These are phyloP conservation scores for Cryptococcus deneoformans DNA, from an alignment of 1,284 basidiomycete species.

Conservation along the genomic window DNA sequence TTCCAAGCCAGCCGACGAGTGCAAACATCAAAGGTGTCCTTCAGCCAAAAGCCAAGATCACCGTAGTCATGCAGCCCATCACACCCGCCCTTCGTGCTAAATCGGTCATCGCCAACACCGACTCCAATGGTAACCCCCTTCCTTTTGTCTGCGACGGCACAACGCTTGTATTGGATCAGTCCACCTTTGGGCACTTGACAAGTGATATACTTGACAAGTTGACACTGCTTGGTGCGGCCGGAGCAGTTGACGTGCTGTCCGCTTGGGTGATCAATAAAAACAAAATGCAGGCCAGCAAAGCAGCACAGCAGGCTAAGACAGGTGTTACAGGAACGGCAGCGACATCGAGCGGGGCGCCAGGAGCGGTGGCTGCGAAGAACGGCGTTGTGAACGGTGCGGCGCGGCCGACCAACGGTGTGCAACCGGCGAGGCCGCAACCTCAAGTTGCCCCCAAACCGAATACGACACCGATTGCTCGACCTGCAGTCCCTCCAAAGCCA, in stretches of 20 bases:
- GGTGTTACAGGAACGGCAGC: slow-evolving; percentile 6
- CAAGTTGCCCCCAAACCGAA: not conserved
- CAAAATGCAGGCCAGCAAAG: slow-evolving; percentile 31
- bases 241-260: slow-evolving; percentile 41
- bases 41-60: slow-evolving; percentile 38
- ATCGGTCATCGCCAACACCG: slow-evolving; percentile 37
- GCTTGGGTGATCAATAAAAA: slow-evolving; percentile 47
- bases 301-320: slow-evolving; percentile 18
- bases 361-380: slow-evolving; percentile 2
- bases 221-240: slow-evolving; percentile 35
- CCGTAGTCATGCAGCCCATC: slow-evolving; percentile 38
- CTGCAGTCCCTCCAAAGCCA: not conserved
- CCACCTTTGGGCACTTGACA: slow-evolving; percentile 42
- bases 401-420: not conserved
- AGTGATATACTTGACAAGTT: slow-evolving; percentile 43
- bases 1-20: slow-evolving; percentile 12
- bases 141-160: slow-evolving; percentile 45
- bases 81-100: slow-evolving; percentile 39
- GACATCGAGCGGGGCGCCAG: slow-evolving; percentile 8
- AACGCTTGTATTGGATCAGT: slow-evolving; percentile 39
- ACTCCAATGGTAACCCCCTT: slow-evolving; percentile 34
- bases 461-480: not conserved
- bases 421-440: not conserved
- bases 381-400: not conserved
- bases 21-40: slow-evolving; percentile 32